Base-by-base conservation (phyloP, 768 basidiomycete genomes). In the Pulveroboletus sp. region DNA sequence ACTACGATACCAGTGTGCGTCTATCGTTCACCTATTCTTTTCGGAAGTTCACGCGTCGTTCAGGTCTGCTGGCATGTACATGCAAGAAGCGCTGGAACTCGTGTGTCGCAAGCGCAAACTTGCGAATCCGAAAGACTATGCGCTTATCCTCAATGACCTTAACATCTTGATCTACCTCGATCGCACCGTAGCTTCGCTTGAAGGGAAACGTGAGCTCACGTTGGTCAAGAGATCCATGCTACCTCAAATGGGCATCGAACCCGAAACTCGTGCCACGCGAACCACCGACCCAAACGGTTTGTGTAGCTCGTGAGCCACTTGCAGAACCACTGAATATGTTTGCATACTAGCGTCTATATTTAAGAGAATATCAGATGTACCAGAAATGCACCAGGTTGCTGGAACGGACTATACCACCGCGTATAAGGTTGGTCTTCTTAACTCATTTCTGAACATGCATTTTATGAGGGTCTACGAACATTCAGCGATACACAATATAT, bases 241-340 rank as follows among this genome's bases (percentile, higher is more conserved):
- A 2, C 81, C 81, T 10, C 76, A 80, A 41, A 76, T 90, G 61
- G 86, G 84, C 14, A 78, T 84, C 31, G 80, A 86, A 49, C 79
- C 83, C 26, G 77, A 82, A 53, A 83, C 81, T 51, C 79, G 81
- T 37, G 72, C 79, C 21, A 81, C 76, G 28, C 75, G 79, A 62
- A 89, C 89, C 6, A 93, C 91, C 0, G 93, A 98, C 73, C 95
- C 95, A 1, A 94, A 93, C 64, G 91, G 93, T 91, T 58, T 57
- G 73, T 57, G n/a, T 14, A 2, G 10, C 24, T 42, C 33, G 33
- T 33, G 30, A n/a, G 18, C 36, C 12, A 32, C 27, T 47, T n/a
- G 40, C 39, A 46, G 10, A 17, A 47, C 30, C 35, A 12, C 41
- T 51, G 18, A 54, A 31, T 10, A 9, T 28, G 37, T 56, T 32